Percentiles rank a stretch among this genome's conserved stretches.
These are phyloP conservation scores for Aspergillus hortae DNA, from an alignment of 2,329 filamentous ascomycete genomes.

Conservation along the genomic window DNA sequence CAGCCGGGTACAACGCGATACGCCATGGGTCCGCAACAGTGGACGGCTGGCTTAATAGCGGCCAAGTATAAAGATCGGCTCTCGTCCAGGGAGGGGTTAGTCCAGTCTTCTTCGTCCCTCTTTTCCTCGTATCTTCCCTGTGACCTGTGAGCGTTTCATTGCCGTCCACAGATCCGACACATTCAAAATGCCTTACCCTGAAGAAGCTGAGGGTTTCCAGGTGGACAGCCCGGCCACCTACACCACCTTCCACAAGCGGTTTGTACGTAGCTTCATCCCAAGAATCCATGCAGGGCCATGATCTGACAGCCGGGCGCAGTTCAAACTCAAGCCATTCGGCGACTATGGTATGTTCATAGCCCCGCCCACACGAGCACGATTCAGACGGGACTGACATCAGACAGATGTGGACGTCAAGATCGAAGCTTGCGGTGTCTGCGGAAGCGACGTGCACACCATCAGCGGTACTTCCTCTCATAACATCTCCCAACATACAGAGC, in stretches of 20 bases:
- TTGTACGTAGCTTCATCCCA: constrained; percentile 38
- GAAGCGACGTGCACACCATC: constrained; percentile 69
- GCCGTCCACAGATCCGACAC: not conserved
- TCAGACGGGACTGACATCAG: not conserved
- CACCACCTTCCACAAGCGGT: constrained; percentile 55
- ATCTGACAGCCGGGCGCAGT: constrained; percentile 45
- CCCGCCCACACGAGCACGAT: not conserved
- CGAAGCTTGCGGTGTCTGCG: constrained; percentile 73
- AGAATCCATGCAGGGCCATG: not conserved
- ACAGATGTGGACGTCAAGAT: constrained; percentile 81
- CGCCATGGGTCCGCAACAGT: no score
- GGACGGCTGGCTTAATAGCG: not conserved
- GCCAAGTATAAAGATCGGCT: not conserved
- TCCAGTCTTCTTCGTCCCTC: not conserved
- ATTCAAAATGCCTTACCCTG: constrained; percentile 43
- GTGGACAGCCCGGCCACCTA: constrained; percentile 65
- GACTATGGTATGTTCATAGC: constrained; percentile 53
- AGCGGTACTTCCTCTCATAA: constrained; percentile 31
- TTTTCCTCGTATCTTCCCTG: not conserved
- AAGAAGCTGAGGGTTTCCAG: constrained; percentile 46
- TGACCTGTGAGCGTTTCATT: not conserved
- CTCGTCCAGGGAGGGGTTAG: not conserved
- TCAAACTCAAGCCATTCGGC: constrained; percentile 79
- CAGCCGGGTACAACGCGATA: not conserved
- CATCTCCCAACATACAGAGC: not conserved